Percentiles rank a stretch among this genome's conserved stretches.
These are phyloP conservation scores for Auriscalpium microsporum DNA, from an alignment of 768 basidiomycete genomes.

Conservation along the genomic window DNA sequence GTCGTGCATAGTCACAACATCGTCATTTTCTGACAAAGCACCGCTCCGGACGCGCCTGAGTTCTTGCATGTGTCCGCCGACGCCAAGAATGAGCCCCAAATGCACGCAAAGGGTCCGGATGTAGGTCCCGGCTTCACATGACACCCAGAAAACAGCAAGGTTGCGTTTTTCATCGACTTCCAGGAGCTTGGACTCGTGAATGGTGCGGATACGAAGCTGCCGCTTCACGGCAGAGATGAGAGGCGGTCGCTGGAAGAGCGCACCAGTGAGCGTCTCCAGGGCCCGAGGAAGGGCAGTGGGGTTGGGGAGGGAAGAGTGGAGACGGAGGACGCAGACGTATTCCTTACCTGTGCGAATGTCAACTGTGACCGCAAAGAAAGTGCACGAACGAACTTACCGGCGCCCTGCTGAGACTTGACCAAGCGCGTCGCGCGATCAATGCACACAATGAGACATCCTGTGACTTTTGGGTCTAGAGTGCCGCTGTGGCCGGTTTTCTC, in stretches of 20 bases:
- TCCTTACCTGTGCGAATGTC: constrained; percentile 70
- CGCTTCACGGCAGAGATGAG: constrained; percentile 99
- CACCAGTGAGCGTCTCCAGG: constrained; percentile 94
- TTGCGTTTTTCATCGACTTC: constrained; percentile 98
- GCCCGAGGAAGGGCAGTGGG: constrained; percentile 86
- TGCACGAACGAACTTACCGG: constrained; percentile 45
- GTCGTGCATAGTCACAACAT: constrained; percentile 99
- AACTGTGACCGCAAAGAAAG: not conserved
- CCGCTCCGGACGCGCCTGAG: constrained; percentile 89
- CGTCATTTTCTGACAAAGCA: constrained; percentile 95
- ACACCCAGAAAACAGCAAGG: constrained; percentile 96
- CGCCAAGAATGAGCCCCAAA: constrained; percentile 86
- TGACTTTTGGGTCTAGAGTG: constrained; percentile 98
- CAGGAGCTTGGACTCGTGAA: constrained; percentile 90
- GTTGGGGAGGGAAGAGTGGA: constrained; percentile 76
- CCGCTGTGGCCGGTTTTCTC: constrained; percentile 99
- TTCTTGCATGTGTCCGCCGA: constrained; percentile 99
- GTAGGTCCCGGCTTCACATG: constrained; percentile 96
- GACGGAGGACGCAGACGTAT: constrained; percentile 92
- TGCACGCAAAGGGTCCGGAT: constrained; percentile 97
- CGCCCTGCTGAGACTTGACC: constrained; percentile 97
- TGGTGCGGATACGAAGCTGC: constrained; percentile 93
- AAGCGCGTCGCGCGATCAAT: constrained; percentile 97
- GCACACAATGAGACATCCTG: constrained; percentile 97
- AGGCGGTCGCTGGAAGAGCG: constrained; percentile 97